Evolutionary conservation across 2,329 filamentous ascomycete genomes (phyloP).

Genomic region (Colletotrichum tabaci): DNA sequence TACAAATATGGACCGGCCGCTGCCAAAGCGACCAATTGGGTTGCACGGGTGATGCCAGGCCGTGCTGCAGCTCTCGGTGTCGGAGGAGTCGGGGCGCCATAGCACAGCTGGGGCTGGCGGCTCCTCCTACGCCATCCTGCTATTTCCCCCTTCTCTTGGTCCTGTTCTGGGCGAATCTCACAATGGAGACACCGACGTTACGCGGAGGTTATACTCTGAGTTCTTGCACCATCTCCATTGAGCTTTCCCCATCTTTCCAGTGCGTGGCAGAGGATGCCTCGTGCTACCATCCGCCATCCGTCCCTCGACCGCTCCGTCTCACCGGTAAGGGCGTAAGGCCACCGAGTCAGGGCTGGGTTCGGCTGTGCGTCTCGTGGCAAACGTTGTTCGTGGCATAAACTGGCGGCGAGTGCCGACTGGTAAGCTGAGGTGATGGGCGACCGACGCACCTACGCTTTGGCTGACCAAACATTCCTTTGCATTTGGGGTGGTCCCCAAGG

Average conservation of each 20-base stretch:
- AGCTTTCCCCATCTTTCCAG: not conserved
- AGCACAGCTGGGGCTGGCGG: conserved; percentile 21
- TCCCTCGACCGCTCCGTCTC: conserved; percentile 6
- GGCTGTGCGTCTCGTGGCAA: conserved; percentile 18
- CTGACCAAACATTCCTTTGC: conserved; percentile 31
- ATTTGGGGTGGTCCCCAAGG: not conserved
- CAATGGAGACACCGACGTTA: not conserved
- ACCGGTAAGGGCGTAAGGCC: not conserved
- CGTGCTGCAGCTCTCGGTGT: conserved; percentile 33
- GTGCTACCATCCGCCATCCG: conserved; percentile 3
- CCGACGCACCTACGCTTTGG: conserved; percentile 5
- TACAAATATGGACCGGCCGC: not conserved
- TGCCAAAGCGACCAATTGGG: conserved; percentile 25
- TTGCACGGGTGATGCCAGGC: conserved; percentile 28
- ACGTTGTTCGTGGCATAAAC: conserved; percentile 8
- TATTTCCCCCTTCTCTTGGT: conserved; percentile 30
- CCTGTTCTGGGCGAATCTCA: conserved; percentile 2
- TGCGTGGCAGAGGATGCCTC: not conserved
- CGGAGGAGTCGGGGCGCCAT: conserved; percentile 23
- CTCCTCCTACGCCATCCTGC: conserved; percentile 32
- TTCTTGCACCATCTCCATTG: not conserved
- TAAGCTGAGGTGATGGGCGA: conserved; percentile 2
- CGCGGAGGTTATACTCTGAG: too few relatives aligned
- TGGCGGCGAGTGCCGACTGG: not conserved
- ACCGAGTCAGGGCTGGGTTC: conserved; percentile 17